These are phyloP conservation scores for Moringa oleifera DNA, from an alignment of 345 rosid genomes.

Conservation along the genomic window DNA sequence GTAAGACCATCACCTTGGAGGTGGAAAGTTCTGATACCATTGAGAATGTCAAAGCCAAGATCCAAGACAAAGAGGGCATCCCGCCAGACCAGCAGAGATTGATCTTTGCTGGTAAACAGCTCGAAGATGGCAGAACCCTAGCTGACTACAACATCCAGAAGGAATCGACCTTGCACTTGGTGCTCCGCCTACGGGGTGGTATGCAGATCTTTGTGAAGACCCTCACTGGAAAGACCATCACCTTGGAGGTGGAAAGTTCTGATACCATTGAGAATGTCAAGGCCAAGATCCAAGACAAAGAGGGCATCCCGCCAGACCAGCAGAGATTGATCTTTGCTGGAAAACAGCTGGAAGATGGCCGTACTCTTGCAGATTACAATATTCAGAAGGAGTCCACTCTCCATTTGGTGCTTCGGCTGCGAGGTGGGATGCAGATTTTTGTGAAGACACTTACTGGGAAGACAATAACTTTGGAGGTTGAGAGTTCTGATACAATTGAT, in stretches of 20 bases:
- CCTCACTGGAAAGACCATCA: background rate
- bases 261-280: background rate
- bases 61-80: background rate
- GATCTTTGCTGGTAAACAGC: constrained; percentile 21
- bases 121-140: constrained; percentile 15
- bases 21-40: background rate
- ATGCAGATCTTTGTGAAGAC: background rate
- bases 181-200: constrained; percentile 10
- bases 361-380: background rate
- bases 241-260: background rate
- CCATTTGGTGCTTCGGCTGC: constrained; percentile 13
- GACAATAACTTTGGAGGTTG: background rate
- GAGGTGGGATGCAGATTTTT: background rate
- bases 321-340: background rate
- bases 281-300: background rate
- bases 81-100: background rate
- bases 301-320: background rate
- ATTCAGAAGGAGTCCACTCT: constrained; percentile 13
- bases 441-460: background rate
- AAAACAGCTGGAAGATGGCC: background rate
- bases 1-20: background rate
- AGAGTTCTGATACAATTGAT: background rate
- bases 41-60: background rate
- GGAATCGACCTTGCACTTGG: constrained; percentile 20
- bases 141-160: constrained; percentile 22